Percentiles rank a stretch among this genome's conserved stretches.
Conservation (phyloP, 2,329 filamentous ascomycete genomes). For the Eutypella sp. region DNA sequence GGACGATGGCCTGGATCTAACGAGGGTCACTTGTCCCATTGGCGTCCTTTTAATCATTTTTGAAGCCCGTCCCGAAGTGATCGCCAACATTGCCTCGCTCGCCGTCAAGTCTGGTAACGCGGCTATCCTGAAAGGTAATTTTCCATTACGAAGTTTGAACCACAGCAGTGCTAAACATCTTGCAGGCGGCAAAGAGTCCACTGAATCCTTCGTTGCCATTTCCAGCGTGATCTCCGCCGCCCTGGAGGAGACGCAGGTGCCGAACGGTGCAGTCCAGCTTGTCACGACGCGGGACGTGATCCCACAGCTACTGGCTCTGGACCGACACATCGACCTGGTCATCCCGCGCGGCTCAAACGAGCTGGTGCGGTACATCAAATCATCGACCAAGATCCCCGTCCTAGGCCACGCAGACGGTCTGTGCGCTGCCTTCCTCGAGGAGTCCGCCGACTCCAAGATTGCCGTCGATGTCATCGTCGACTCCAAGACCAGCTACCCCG, state of each 20-base stretch:
- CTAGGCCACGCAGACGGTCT: constrained; percentile 94
- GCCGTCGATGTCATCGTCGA: constrained; percentile 77
- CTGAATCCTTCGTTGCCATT: constrained; percentile 90
- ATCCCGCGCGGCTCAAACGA: constrained; percentile 91
- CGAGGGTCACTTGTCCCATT: constrained; percentile 89
- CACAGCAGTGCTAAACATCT: not conserved
- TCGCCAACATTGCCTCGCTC: constrained; percentile 93
- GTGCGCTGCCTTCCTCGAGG: constrained; percentile 80
- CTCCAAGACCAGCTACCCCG: constrained; percentile 90
- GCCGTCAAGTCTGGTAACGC: constrained; percentile 97
- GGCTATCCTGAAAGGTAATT: constrained; percentile 80
- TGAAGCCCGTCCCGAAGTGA: constrained; percentile 94
- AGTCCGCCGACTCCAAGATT: constrained; percentile 67
- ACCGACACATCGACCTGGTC: constrained; percentile 87
- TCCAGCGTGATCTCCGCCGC: constrained; percentile 77
- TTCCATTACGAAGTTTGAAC: no score
- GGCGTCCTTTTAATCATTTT: constrained; percentile 98
- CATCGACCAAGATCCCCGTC: constrained; percentile 87
- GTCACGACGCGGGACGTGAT: constrained; percentile 91
- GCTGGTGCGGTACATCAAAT: constrained; percentile 84
- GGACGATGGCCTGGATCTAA: constrained; percentile 79
- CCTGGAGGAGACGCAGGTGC: constrained; percentile 67
- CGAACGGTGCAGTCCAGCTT: constrained; percentile 83
- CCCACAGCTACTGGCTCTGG: constrained; percentile 77
- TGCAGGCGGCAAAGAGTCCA: constrained; percentile 87